Evolutionary conservation across 2,329 filamentous ascomycete species (phyloP).

Genomic region (Blastomyces emzantsi): DNA sequence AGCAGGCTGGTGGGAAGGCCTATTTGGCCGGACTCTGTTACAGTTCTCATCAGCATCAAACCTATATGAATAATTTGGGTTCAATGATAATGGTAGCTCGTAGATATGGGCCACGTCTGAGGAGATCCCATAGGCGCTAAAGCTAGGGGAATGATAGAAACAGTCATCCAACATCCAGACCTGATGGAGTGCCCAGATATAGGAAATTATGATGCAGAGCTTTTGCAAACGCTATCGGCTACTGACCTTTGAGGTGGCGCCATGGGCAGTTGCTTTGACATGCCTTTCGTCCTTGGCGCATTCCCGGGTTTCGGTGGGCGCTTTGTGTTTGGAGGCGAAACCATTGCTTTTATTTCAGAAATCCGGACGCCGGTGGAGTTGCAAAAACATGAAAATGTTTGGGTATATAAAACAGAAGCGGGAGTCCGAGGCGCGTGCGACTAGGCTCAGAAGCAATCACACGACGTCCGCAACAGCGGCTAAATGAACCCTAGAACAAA

Average conservation of each 20-base stretch:
- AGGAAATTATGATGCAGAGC: background rate
- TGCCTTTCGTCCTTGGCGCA: background rate
- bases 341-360: background rate
- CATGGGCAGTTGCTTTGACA: conserved; percentile 12
- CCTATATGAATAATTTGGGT: background rate
- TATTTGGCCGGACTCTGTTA: conserved; percentile 16
- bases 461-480: background rate
- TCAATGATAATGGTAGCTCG: too few species aligned
- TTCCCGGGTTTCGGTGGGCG: background rate
- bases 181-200: background rate
- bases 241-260: conserved; percentile 13
- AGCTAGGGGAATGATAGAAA: background rate
- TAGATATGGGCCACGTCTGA: background rate
- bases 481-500: background rate
- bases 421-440: background rate
- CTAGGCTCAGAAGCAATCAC: background rate
- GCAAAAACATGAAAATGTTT: background rate
- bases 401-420: background rate
- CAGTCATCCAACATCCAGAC: background rate
- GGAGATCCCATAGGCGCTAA: background rate
- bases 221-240: conserved; percentile 7
- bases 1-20: conserved; percentile 10
- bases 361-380: too few species aligned
- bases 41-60: background rate
- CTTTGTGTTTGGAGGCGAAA: background rate